These are phyloP conservation scores for Centella asiatica DNA, from an alignment of 129 eudicot species.

Conservation along the genomic window DNA sequence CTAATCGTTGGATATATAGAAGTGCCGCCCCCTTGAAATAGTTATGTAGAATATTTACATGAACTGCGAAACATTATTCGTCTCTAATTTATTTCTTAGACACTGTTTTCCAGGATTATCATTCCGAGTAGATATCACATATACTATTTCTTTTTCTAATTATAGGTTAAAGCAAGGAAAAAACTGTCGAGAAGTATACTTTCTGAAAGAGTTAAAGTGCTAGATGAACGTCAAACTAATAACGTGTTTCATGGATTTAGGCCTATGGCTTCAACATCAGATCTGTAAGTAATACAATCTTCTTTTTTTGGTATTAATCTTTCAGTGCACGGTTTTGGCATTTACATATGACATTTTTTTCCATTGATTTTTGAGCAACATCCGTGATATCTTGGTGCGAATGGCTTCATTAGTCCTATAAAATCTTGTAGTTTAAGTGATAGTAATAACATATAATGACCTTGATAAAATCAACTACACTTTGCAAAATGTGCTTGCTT, in stretches of 20 bases:
- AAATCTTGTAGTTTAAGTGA: not conserved
- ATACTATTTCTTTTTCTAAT: not conserved
- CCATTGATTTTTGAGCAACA: not conserved
- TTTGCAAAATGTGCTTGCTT: too few relatives aligned
- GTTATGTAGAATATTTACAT: too few relatives aligned
- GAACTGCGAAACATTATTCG: too few relatives aligned
- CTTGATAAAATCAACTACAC: too few relatives aligned
- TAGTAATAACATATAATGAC: too few relatives aligned
- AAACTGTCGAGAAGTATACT: conserved; percentile 52
- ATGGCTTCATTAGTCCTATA: not conserved
- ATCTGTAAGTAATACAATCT: conserved; percentile 41
- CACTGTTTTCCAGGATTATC: not conserved
- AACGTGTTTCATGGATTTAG: conserved; percentile 53
- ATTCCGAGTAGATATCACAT: not conserved
- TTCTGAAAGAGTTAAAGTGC: conserved; percentile 51
- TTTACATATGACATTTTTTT: not conserved
- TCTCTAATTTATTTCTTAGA: too few relatives aligned
- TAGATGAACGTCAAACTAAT: conserved; percentile 44
- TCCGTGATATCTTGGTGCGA: not conserved
- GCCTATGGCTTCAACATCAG: conserved; percentile 63
- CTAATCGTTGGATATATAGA: too few relatives aligned
- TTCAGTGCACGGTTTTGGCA: not conserved
- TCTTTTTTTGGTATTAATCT: not conserved
- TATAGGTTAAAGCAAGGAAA: conserved; percentile 26
- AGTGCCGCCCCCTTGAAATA: too few relatives aligned